phyloP scores from a whole-genome alignment of 1,139 yeast species.

The Magnusiomyces magnusii region DNA sequence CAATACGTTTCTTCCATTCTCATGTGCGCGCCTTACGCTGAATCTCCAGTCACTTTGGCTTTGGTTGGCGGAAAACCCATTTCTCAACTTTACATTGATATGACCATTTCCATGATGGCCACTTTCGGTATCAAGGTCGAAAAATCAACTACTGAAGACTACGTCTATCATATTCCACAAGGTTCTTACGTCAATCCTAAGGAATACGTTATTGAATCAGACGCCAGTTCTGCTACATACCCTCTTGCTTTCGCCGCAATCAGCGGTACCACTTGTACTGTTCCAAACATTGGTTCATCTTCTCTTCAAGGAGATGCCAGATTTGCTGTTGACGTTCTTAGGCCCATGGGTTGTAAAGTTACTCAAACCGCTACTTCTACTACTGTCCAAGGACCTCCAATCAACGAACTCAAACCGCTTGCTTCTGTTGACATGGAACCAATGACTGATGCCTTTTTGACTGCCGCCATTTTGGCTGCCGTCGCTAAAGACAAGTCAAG shows the following conservation, averaged over 20 bases:
- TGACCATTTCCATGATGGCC: constrained; percentile 96
- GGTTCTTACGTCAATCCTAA: constrained; percentile 73
- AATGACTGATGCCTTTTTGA: constrained; percentile 97
- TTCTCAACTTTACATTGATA: constrained; percentile 89
- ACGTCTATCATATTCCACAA: constrained; percentile 85
- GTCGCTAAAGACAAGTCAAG: constrained; percentile 42
- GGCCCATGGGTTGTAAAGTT: constrained; percentile 93
- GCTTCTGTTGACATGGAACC: constrained; percentile 94
- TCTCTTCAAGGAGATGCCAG: constrained; percentile 97
- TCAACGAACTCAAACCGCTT: constrained; percentile 61
- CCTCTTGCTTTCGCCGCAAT: constrained; percentile 98
- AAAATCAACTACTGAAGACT: constrained; percentile 58
- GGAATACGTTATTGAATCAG: constrained; percentile 87
- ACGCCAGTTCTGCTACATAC: constrained; percentile 98
- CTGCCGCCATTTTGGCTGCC: constrained; percentile 97
- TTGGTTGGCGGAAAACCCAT: constrained; percentile 96
- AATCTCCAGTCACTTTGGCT: constrained; percentile 75
- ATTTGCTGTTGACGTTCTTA: constrained; percentile 86
- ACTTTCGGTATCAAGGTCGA: constrained; percentile 79
- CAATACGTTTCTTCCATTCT: constrained; percentile 94
- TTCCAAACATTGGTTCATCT: constrained; percentile 88
- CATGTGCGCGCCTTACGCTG: constrained; percentile 98
- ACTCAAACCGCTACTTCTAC: constrained; percentile 77
- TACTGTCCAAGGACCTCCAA: constrained; percentile 83
- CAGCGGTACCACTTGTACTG: constrained; percentile 85